A percentile compares a stretch with the other conserved stretches of the same genome.
Conservation (phyloP, 2,329 filamentous ascomycete species). For the Sporothrix inflata region DNA sequence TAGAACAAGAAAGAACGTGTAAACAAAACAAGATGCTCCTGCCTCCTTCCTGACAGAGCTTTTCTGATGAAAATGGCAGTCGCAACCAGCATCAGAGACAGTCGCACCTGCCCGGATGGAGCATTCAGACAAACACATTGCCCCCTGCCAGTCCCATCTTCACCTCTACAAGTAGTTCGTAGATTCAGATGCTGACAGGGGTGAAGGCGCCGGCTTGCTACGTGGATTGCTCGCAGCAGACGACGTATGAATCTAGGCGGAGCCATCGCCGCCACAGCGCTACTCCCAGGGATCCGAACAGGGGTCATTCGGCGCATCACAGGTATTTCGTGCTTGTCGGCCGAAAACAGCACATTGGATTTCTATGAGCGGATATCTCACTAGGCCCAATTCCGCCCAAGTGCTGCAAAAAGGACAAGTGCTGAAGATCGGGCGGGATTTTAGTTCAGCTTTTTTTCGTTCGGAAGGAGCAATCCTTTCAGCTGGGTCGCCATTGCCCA, state of each 20-base stretch:
- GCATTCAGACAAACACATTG: not conserved
- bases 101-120: not conserved
- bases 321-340: not conserved
- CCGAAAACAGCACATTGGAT: not conserved
- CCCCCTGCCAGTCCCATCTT: not conserved
- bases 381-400: not conserved
- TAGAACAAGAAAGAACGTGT: not conserved
- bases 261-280: conserved; percentile 12
- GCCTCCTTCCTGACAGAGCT: not conserved
- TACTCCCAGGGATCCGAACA: not conserved
- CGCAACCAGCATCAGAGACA: not conserved
- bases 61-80: not conserved
- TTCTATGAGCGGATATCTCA: not conserved
- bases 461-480: conserved; percentile 20
- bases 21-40: not conserved
- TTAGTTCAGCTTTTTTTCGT: not conserved
- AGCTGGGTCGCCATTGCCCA: conserved; percentile 25
- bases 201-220: not conserved
- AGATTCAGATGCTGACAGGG: conserved; percentile 1
- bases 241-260: conserved; percentile 13
- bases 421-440: conserved; percentile 22
- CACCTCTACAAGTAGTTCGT: no score
- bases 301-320: not conserved
- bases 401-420: not conserved
- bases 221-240: not conserved